Conservation (phyloP, 2,329 filamentous ascomycete species). For the Xylaria sp. region DNA sequence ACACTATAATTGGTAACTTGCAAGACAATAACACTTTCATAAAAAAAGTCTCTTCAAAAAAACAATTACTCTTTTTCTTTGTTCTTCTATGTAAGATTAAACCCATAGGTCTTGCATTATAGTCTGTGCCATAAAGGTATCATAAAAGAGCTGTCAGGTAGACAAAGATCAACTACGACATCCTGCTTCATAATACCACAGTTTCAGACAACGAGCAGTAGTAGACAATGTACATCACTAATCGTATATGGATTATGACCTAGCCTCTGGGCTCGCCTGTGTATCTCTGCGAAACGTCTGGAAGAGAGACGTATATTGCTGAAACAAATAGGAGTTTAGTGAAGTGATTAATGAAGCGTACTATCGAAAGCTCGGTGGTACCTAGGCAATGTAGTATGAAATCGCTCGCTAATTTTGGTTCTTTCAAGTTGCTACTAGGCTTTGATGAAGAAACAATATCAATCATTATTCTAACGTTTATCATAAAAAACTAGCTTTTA, state of each 20-base stretch:
- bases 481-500: background rate
- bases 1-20: background rate
- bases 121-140: background rate
- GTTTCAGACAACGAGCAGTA: background rate
- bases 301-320: too few relatives aligned
- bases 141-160: background rate
- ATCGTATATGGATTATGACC: too few relatives aligned
- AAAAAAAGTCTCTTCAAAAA: constrained; percentile 1
- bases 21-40: background rate
- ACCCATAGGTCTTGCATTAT: background rate
- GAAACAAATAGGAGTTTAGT: too few relatives aligned
- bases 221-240: background rate
- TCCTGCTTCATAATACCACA: background rate
- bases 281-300: background rate
- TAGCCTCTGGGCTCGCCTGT: too few relatives aligned
- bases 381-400: background rate
- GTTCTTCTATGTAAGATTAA: background rate
- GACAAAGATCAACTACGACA: constrained; percentile 5
- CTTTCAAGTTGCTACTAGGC: background rate
- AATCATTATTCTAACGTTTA: background rate
- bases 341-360: too few relatives aligned
- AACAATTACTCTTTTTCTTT: background rate
- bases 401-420: background rate
- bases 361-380: background rate
- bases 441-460: background rate